These are phyloP conservation scores for Austropuccinia psidii DNA, from an alignment of 1,284 basidiomycete species.

Conservation along the genomic window DNA sequence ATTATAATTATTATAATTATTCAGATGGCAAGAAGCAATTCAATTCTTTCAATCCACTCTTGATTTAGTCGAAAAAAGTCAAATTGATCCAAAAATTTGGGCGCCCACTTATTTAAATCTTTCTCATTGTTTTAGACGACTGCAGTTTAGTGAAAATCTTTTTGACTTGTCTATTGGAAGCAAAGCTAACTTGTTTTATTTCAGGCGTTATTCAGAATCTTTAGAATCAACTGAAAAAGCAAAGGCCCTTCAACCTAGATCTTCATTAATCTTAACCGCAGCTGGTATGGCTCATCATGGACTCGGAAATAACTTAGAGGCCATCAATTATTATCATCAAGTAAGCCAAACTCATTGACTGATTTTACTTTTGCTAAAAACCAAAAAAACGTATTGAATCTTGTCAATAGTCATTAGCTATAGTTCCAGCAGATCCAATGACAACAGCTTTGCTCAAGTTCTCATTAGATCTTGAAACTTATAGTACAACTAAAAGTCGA, in stretches of 20 bases:
- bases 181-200: background rate
- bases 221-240: constrained; percentile 64
- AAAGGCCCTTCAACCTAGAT: constrained; percentile 69
- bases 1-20: too few relatives aligned
- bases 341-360: constrained; percentile 51
- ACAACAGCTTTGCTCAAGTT: constrained; percentile 75
- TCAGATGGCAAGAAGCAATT: constrained; percentile 63
- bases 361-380: background rate
- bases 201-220: constrained; percentile 63
- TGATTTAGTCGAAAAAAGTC: constrained; percentile 66
- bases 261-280: constrained; percentile 67
- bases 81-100: constrained; percentile 76
- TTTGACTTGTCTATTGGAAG: background rate
- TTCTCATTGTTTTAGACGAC: constrained; percentile 72
- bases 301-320: constrained; percentile 61
- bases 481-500: too few relatives aligned
- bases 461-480: constrained; percentile 53
- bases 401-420: constrained; percentile 60
- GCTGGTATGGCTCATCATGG: constrained; percentile 75
- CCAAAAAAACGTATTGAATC: background rate
- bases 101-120: constrained; percentile 79
- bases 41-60: constrained; percentile 65
- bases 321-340: constrained; percentile 81
- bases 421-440: constrained; percentile 77
- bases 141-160: constrained; percentile 53